Base-by-base conservation (phyloP, 805 yeast genomes). In the Tetrapisispora arboricola region DNA sequence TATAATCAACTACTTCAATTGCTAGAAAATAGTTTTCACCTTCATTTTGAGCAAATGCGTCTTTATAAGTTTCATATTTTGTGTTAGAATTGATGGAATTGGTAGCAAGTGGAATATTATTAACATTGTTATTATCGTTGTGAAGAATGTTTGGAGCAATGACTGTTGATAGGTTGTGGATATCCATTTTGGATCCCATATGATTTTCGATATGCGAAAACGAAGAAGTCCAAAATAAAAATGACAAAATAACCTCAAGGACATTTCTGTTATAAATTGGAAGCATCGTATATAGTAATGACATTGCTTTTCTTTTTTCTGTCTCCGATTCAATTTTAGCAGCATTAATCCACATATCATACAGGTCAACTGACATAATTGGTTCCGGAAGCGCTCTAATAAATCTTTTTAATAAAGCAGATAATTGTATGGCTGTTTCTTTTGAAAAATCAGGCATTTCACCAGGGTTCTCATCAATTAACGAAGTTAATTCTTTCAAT, bases 211-310 rank as follows among this genome's bases (percentile, higher is more conserved):
- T 76, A 50, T 85, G 88, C 1, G 96, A 84, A 64, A 92, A 92
- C 2, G 97, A 84, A 0, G 97, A 86, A 2, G 88, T 90, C 97
- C 97, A 92, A 60, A 80, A 80, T 56, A 92, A 75, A 60, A 92
- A 92, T 44, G 80, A 78, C 25, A 88, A 68, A 32, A 92, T 64
- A 2, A 88, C 95, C 57, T 92, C 97, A 28, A 88, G 68, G 36
- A 86, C 70, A 58, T 87, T 94, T 43, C 98, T 72, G 56, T 88
- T 82, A 17, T 76, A 70, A 45, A 79, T 69, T 2, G 96, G 97
- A 26, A 92, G 66, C 70, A 88, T 66, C 39, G 92, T 76, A 55
- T 85, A 83, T 76, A 73, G 47, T 78, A 66, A 48, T 72, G 84
- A 42, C 78, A 66, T 44, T 8, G 48, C 21, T 15, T 81, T 66